Percentiles rank a stretch among this genome's conserved stretches.
These are phyloP conservation scores for Nephelium lappaceum DNA, from an alignment of 345 rosid genomes.

Conservation along the genomic window DNA sequence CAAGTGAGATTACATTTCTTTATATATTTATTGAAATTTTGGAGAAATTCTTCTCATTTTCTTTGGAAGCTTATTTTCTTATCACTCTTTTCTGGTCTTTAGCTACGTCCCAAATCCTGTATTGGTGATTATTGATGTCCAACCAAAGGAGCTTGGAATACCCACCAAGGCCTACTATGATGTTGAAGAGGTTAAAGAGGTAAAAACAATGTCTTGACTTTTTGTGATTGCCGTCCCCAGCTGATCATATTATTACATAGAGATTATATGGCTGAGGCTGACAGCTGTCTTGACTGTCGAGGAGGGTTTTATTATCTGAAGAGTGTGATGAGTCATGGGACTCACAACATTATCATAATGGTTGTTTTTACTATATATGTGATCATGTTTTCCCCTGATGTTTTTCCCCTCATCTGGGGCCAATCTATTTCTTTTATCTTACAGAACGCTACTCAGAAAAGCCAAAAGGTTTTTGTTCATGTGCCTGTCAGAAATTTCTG, in stretches of 20 bases:
- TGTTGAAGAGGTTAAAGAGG: slow-evolving; percentile 86
- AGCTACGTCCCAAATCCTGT: slow-evolving; percentile 91
- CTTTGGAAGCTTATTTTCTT: background rate
- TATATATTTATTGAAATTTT: background rate
- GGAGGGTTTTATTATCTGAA: slow-evolving; percentile 12
- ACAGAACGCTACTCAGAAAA: slow-evolving; percentile 92
- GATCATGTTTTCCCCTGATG: background rate
- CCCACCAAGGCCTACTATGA: slow-evolving; percentile 87
- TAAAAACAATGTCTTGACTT: slow-evolving; percentile 18
- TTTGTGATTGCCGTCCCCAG: background rate
- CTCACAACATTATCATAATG: background rate
- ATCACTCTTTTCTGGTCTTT: slow-evolving; percentile 19
- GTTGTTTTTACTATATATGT: background rate
- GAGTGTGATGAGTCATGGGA: background rate
- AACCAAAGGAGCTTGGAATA: slow-evolving; percentile 85
- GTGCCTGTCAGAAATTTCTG: slow-evolving; percentile 81
- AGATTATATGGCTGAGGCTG: background rate
- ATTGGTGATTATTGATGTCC: slow-evolving; percentile 90
- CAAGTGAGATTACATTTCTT: slow-evolving; percentile 42
- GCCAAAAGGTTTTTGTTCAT: slow-evolving; percentile 81
- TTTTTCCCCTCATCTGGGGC: background rate
- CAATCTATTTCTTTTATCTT: slow-evolving; percentile 7
- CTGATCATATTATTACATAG: background rate
- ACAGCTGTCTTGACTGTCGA: background rate
- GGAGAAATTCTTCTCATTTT: background rate